A percentile compares a stretch with the other conserved stretches of the same genome.
phyloP scores from a whole-genome alignment of 1,284 basidiomycete species.

The Trichosporon faecale region DNA sequence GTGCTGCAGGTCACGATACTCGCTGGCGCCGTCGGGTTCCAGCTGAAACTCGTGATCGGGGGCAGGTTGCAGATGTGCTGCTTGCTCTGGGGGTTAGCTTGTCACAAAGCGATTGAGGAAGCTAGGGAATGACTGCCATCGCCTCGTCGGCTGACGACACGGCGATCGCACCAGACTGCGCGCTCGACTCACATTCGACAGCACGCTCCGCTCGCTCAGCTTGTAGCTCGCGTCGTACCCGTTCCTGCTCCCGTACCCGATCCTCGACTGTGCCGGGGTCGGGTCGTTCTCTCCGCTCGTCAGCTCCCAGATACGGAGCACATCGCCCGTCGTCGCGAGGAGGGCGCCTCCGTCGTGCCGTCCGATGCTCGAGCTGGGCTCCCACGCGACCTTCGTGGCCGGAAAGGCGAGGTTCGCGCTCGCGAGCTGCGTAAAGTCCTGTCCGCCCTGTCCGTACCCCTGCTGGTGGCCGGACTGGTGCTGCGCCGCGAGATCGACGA shows the following conservation, averaged over 20 bases:
- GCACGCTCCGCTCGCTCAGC: slow-evolving; percentile 48
- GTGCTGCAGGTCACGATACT: slow-evolving; percentile 93
- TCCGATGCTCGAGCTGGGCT: slow-evolving; percentile 37
- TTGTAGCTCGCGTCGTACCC: slow-evolving; percentile 54
- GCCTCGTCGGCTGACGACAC: neutral
- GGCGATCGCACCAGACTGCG: neutral
- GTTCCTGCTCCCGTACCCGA: slow-evolving; percentile 56
- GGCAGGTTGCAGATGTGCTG: slow-evolving; percentile 64
- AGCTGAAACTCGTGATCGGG: slow-evolving; percentile 90
- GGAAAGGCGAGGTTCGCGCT: slow-evolving; percentile 41
- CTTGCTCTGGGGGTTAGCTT: slow-evolving; percentile 65
- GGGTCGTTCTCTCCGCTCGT: slow-evolving; percentile 54
- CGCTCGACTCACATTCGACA: slow-evolving; percentile 71
- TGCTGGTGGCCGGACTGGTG: slow-evolving; percentile 7
- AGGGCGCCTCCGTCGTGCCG: slow-evolving; percentile 58
- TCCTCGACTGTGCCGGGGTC: slow-evolving; percentile 17
- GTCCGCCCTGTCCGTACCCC: neutral
- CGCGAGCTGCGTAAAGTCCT: slow-evolving; percentile 40
- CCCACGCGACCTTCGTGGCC: slow-evolving; percentile 52
- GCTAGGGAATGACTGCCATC: neutral
- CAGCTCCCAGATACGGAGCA: slow-evolving; percentile 81
- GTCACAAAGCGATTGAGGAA: neutral
- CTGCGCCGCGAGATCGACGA: slow-evolving; percentile 33
- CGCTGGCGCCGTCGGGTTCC: slow-evolving; percentile 84
- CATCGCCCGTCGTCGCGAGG: slow-evolving; percentile 85